These are phyloP conservation scores for Hibiscus tridactylites DNA, from an alignment of 345 rosid genomes.

Conservation along the genomic window DNA sequence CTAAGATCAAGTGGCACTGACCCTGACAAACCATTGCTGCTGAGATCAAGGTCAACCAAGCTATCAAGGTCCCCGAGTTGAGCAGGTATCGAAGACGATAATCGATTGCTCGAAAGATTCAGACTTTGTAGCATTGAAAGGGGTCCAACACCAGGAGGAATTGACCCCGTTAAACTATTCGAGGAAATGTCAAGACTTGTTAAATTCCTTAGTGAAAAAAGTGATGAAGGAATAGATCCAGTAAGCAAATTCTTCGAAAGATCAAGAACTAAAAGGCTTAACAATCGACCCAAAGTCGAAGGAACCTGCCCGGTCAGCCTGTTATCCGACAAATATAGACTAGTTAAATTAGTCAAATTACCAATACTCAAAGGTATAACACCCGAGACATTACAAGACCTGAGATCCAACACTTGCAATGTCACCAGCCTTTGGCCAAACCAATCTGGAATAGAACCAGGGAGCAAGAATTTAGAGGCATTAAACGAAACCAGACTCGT, in stretches of 20 bases:
- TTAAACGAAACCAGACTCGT: constrained; percentile 59
- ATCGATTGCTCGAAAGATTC: constrained; percentile 67
- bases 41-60: constrained; percentile 75
- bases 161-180: constrained; percentile 52
- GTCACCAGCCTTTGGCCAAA: constrained; percentile 47
- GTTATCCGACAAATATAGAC: constrained; percentile 57
- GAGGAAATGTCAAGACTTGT: constrained; percentile 65
- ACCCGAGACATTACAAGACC: constrained; percentile 56
- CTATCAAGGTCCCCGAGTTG: constrained; percentile 58
- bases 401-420: constrained; percentile 77
- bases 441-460: constrained; percentile 77
- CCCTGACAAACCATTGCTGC: constrained; percentile 61
- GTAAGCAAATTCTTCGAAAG: constrained; percentile 53
- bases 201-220: constrained; percentile 48
- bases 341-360: constrained; percentile 51
- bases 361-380: constrained; percentile 59
- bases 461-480: constrained; percentile 68
- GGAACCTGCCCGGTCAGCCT: constrained; percentile 54
- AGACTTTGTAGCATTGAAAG: constrained; percentile 46
- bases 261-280: constrained; percentile 50
- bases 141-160: constrained; percentile 54
- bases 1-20: constrained; percentile 49
- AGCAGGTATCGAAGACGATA: constrained; percentile 60
- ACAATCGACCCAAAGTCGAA: constrained; percentile 45
- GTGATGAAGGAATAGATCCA: constrained; percentile 63